Base-by-base conservation (phyloP, 1,284 basidiomycete genomes). In the Tranzscheliella williamsii region DNA sequence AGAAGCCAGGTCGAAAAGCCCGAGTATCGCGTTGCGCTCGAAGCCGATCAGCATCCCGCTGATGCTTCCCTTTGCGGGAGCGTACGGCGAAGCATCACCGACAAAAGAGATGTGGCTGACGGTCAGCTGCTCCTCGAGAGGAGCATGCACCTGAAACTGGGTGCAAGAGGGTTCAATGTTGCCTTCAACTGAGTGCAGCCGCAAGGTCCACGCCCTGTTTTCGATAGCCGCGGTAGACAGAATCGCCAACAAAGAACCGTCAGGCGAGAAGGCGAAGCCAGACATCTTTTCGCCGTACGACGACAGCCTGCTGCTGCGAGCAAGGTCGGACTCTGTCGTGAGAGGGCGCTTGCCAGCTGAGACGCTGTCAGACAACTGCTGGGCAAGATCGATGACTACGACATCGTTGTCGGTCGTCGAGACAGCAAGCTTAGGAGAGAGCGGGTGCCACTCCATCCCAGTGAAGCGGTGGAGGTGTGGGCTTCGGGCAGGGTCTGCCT, bases 81-180 rank as follows among this genome's bases (percentile, higher is more conserved):
- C 9, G n/a, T 9, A 11, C 11, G 11, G 11, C 24, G 6, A 11
- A n/a, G 20, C 12, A 21, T 44, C 50, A 11, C 33, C 22, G 27
- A 54, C 31, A 35, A 54, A 42, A 24, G 56, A 48, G 26, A 60
- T 34, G 27, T 53, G 50, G 30, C 50, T 54, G 35, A 60, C 42
- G 32, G 47, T 40, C 40, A 51, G 41, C 7, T 41, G 35, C 32
- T 56, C 41, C 27, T 56, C 42, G 24, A 45, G 17, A 11, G 53
- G 53, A 23, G 47, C 40, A 24, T 45, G 37, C 42, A 56, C 36
- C 13, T 35, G 18, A 39, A 45, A 55, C 18, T 31, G 17, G 15
- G 39, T 20, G 4, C 35, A 34, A 6, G 13, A 11, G 4, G 29
- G n/a, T 7, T 5, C 13, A 11, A 29, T 18, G n/a, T 22, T 38